Conservation (phyloP, 2,329 filamentous ascomycete species). For the Verticillium longisporum region DNA sequence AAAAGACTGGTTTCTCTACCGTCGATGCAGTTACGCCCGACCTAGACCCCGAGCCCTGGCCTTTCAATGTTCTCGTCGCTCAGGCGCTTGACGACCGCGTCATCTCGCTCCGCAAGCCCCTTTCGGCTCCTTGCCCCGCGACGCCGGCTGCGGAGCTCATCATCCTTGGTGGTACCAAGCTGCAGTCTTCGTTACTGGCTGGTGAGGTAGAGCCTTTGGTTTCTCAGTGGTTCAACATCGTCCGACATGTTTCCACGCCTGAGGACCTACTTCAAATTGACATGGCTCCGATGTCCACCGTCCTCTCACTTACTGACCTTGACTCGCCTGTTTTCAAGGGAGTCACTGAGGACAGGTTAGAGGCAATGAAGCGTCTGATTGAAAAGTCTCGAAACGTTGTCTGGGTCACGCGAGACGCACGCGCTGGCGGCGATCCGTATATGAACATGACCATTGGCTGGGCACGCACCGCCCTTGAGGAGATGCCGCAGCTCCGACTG, state of each 20-base stretch:
- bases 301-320: neutral
- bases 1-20: neutral
- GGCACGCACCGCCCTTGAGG: neutral
- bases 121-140: too few relatives aligned
- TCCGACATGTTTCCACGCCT: too few relatives aligned
- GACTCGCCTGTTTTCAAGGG: neutral
- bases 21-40: neutral
- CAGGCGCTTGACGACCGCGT: neutral
- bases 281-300: neutral
- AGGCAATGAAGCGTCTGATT: conserved; percentile 3
- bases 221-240: too few relatives aligned
- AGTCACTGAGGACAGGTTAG: conserved; percentile 3
- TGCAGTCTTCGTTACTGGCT: neutral
- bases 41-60: neutral
- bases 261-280: neutral
- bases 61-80: neutral
- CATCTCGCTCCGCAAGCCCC: neutral
- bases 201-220: too few relatives aligned
- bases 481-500: neutral
- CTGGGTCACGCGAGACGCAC: conserved; percentile 4
- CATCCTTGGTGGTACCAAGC: neutral
- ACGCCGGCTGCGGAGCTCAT: too few relatives aligned
- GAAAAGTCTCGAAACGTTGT: conserved; percentile 6
- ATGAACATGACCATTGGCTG: neutral
- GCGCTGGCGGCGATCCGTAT: neutral